Evolutionary conservation across 371 early-diverging fungal genomes (phyloP).

Genomic region (Fennellomyces sp.): DNA sequence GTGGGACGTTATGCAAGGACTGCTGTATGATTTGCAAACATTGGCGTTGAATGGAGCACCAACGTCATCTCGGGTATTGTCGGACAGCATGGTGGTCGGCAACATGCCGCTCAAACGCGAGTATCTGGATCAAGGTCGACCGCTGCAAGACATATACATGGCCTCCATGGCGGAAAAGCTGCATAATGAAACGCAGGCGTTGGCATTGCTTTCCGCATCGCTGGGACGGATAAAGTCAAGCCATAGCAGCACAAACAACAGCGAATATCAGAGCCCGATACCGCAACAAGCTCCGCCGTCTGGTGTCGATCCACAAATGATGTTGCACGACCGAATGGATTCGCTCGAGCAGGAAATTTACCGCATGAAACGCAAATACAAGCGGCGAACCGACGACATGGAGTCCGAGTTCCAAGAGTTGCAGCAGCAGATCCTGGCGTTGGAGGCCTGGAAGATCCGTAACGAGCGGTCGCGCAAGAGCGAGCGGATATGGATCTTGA

Average conservation of each 20-base stretch:
- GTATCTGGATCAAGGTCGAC: constrained; percentile 25
- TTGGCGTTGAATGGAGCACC: constrained; percentile 11
- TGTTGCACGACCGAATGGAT: constrained; percentile 52
- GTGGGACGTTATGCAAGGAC: constrained; percentile 49
- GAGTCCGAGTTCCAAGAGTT: constrained; percentile 24
- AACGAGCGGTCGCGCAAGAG: constrained; percentile 25
- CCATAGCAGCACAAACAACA: neutral
- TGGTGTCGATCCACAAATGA: constrained; percentile 24
- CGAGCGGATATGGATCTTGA: constrained; percentile 42
- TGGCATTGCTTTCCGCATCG: neutral
- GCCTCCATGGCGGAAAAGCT: constrained; percentile 44
- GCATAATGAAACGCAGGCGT: constrained; percentile 21
- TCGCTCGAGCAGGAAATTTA: constrained; percentile 43
- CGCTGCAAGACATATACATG: constrained; percentile 36
- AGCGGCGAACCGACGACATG: constrained; percentile 33
- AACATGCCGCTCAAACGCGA: constrained; percentile 46
- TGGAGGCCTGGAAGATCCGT: constrained; percentile 27
- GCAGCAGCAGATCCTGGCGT: constrained; percentile 25
- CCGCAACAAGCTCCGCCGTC: constrained; percentile 2
- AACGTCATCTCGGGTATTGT: constrained; percentile 25
- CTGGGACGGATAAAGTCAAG: neutral
- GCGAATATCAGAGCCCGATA: neutral
- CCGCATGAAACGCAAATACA: constrained; percentile 27
- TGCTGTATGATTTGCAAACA: constrained; percentile 41
- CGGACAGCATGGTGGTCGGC: constrained; percentile 46